Conservation (phyloP, 1,284 basidiomycete species). For the Sutorius eximius region DNA sequence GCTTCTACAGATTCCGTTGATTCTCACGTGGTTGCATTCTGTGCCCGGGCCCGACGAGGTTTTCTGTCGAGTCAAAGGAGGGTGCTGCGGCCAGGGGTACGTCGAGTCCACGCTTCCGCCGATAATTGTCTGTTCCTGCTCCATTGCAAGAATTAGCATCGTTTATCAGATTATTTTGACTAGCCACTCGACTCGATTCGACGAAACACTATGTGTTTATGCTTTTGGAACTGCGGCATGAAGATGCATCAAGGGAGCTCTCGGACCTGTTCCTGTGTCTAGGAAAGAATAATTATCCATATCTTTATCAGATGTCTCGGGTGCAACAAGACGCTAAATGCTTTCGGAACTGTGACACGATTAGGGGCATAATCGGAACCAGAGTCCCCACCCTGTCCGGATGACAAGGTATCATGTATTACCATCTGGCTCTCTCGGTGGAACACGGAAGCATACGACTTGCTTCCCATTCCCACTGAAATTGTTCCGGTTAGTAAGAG, state of each 20-base stretch:
- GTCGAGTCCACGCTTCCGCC: neutral
- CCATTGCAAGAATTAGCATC: neutral
- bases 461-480: neutral
- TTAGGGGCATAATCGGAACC: neutral
- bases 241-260: no score
- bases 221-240: neutral
- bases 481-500: neutral
- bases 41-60: neutral
- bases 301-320: no score
- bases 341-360: neutral
- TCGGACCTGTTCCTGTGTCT: no score
- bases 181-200: no score
- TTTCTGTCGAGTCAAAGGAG: neutral
- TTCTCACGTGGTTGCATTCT: neutral
- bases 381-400: neutral
- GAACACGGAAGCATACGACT: neutral
- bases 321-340: no score
- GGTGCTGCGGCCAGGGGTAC: neutral
- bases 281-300: no score
- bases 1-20: neutral
- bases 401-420: neutral
- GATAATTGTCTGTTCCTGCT: neutral
- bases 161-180: neutral
- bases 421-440: neutral
- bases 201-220: neutral